Evolutionary conservation across 805 yeast species (phyloP).

Genomic region (Starmerella sp.): DNA sequence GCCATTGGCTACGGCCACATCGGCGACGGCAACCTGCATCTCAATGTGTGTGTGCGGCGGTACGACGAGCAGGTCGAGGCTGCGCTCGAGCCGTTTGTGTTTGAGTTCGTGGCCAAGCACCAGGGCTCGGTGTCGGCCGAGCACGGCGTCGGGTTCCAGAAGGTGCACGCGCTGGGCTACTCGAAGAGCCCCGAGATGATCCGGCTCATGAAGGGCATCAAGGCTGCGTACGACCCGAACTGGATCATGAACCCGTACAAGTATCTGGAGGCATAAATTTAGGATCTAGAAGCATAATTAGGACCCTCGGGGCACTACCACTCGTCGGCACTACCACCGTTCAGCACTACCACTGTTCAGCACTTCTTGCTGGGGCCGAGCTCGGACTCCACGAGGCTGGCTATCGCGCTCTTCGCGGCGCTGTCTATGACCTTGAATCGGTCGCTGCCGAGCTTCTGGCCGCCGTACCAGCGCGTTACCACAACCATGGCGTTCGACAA

Average conservation of each 20-base stretch:
- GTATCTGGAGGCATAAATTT: conserved; percentile 27
- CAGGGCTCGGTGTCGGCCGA: conserved; percentile 92
- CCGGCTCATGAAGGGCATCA: conserved; percentile 62
- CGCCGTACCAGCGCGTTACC: conserved; percentile 77
- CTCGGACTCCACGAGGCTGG: conserved; percentile 14
- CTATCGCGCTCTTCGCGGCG: conserved; percentile 45
- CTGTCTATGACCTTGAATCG: conserved; percentile 58
- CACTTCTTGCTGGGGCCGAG: neutral
- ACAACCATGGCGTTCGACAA: conserved; percentile 49
- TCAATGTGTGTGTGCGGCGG: conserved; percentile 81
- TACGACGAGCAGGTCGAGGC: conserved; percentile 71
- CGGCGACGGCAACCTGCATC: conserved; percentile 94
- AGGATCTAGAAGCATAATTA: neutral
- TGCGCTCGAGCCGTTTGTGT: conserved; percentile 84
- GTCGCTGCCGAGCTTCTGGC: conserved; percentile 58
- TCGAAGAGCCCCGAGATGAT: conserved; percentile 67
- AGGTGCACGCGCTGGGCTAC: conserved; percentile 79
- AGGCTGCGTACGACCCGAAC: conserved; percentile 78
- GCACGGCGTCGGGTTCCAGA: conserved; percentile 95
- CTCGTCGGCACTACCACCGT: no score
- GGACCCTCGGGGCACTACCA: no score
- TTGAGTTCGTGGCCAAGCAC: conserved; percentile 59
- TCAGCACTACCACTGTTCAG: neutral
- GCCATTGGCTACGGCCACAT: conserved; percentile 97
- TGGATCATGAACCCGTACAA: conserved; percentile 91